Percentiles rank a stretch among this genome's conserved stretches.
These are phyloP conservation scores for Lunasporangiospora selenospora DNA, from an alignment of 192 early-diverging fungal genomes.

Conservation along the genomic window DNA sequence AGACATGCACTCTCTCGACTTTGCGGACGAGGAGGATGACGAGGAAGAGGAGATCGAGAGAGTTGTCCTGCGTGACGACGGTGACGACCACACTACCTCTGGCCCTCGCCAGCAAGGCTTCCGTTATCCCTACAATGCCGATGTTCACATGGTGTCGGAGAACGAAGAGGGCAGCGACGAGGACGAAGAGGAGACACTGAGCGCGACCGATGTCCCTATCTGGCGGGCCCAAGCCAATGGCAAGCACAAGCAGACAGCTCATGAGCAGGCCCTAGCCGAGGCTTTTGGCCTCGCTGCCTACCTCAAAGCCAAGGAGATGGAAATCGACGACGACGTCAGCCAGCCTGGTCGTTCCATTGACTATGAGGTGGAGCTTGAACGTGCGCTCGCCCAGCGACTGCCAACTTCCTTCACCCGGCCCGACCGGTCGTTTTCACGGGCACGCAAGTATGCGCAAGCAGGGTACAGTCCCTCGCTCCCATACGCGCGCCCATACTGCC, in stretches of 20 bases:
- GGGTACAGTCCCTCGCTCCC: slow-evolving; percentile 35
- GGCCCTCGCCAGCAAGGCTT: background rate
- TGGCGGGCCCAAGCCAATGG: slow-evolving; percentile 35
- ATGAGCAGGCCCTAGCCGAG: slow-evolving; percentile 43
- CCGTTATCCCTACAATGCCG: background rate
- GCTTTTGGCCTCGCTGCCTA: slow-evolving; percentile 44
- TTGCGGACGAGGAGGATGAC: slow-evolving; percentile 19
- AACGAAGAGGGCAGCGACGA: slow-evolving; percentile 28
- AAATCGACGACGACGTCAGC: slow-evolving; percentile 3
- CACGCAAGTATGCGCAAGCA: slow-evolving; percentile 45
- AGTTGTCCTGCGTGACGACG: slow-evolving; percentile 25
- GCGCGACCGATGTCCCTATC: slow-evolving; percentile 23
- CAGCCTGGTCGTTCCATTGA: slow-evolving; percentile 22
- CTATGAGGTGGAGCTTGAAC: slow-evolving; percentile 44
- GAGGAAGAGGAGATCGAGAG: slow-evolving; percentile 21
- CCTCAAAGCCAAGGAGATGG: slow-evolving; percentile 47
- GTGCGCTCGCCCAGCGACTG: slow-evolving; percentile 33
- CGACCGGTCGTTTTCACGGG: slow-evolving; percentile 34
- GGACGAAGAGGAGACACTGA: background rate
- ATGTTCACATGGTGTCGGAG: slow-evolving; percentile 31
- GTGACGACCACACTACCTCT: background rate
- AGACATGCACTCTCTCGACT: background rate
- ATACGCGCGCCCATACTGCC: slow-evolving; percentile 41
- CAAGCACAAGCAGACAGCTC: slow-evolving; percentile 43
- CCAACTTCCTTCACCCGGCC: slow-evolving; percentile 44